Conservation (phyloP, 768 basidiomycete species). For the Termitomyces sp. region DNA sequence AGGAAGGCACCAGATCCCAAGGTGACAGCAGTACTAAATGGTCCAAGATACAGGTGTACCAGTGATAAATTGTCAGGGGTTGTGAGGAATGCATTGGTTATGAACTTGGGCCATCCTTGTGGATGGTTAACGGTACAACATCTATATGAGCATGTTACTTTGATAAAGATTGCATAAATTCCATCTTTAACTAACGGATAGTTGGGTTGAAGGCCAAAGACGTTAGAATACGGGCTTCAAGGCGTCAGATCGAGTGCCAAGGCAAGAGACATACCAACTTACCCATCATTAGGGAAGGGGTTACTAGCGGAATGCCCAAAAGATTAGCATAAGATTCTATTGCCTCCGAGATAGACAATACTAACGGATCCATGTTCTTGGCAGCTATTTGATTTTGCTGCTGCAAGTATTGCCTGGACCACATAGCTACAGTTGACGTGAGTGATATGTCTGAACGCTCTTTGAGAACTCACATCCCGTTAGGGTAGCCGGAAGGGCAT, state of each 20-base stretch:
- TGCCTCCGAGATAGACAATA: neutral
- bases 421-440: slow-evolving; percentile 38
- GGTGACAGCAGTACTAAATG: slow-evolving; percentile 36
- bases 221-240: slow-evolving; percentile 38
- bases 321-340: neutral
- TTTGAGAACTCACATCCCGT: slow-evolving; percentile 34
- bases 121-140: slow-evolving; percentile 50
- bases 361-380: slow-evolving; percentile 51
- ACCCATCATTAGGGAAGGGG: slow-evolving; percentile 52
- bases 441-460: slow-evolving; percentile 10
- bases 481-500: slow-evolving; percentile 43
- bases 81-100: slow-evolving; percentile 44
- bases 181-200: slow-evolving; percentile 32
- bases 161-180: neutral
- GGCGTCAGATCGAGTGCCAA: slow-evolving; percentile 10
- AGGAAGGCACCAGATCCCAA: slow-evolving; percentile 30
- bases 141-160: slow-evolving; percentile 17
- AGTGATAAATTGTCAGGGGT: slow-evolving; percentile 36
- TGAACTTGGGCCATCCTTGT: slow-evolving; percentile 51
- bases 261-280: slow-evolving; percentile 14
- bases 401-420: slow-evolving; percentile 56
- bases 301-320: slow-evolving; percentile 26
- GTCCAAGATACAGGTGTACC: slow-evolving; percentile 44
- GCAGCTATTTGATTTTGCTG: slow-evolving; percentile 56
- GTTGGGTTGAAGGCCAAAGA: slow-evolving; percentile 45